Percentiles rank a stretch among this genome's conserved stretches.
These are phyloP conservation scores for Kregervanrija pseudodelftensis DNA, from an alignment of 805 yeast genomes.

Conservation along the genomic window DNA sequence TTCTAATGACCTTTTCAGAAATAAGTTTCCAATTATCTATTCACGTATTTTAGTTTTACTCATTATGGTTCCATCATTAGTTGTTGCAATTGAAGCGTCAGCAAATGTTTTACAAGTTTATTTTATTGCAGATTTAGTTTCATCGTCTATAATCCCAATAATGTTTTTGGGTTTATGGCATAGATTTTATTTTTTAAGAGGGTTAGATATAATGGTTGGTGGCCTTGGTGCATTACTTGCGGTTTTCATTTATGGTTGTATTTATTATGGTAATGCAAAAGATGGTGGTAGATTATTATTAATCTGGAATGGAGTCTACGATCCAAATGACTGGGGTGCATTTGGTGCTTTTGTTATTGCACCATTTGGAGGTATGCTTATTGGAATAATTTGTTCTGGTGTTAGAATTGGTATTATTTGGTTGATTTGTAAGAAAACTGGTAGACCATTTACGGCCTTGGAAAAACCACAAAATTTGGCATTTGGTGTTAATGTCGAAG, in stretches of 20 bases:
- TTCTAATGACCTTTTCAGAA: conserved; percentile 85
- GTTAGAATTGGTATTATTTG: conserved; percentile 35
- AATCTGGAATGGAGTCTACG: conserved; percentile 74
- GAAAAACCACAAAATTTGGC: conserved; percentile 26
- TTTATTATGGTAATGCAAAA: conserved; percentile 63
- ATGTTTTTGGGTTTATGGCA: conserved; percentile 72
- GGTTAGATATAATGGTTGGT: conserved; percentile 75
- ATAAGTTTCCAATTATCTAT: conserved; percentile 59
- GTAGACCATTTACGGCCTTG: conserved; percentile 38
- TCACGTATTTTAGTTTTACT: conserved; percentile 64
- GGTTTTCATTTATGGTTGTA: conserved; percentile 77
- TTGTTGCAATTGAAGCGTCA: conserved; percentile 76
- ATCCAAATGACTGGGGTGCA: conserved; percentile 79
- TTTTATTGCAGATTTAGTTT: conserved; percentile 83
- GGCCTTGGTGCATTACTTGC: conserved; percentile 77
- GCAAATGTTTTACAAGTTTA: conserved; percentile 80
- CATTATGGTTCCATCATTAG: conserved; percentile 80
- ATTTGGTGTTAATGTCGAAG: conserved; percentile 12
- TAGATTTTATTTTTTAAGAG: conserved; percentile 60
- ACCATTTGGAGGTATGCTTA: conserved; percentile 68
- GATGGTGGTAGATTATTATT: conserved; percentile 74
- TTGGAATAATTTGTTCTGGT: conserved; percentile 46
- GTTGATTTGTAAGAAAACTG: conserved; percentile 28
- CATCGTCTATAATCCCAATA: conserved; percentile 81
- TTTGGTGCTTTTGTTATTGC: conserved; percentile 93